phyloP scores from a whole-genome alignment of 2,329 filamentous ascomycete genomes.

The Reticulascus tulasneorum region DNA sequence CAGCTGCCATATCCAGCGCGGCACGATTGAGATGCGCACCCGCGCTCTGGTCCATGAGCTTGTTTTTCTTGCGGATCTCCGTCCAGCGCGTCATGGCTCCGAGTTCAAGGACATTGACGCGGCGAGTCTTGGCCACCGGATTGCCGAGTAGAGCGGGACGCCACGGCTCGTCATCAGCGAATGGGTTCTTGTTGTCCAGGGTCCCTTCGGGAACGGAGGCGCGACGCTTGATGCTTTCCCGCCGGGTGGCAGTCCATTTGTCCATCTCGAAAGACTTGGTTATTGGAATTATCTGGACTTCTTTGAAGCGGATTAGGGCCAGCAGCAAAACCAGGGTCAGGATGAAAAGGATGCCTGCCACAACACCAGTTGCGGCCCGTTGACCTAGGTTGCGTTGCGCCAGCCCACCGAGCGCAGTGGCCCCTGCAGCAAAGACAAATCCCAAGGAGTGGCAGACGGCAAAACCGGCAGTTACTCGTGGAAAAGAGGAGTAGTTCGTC shows the following conservation, averaged over 20 bases:
- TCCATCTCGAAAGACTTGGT: constrained; percentile 54
- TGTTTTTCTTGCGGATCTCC: constrained; percentile 63
- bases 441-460: constrained; percentile 66
- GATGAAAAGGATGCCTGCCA: constrained; percentile 62
- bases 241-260: constrained; percentile 44
- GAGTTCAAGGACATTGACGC: constrained; percentile 69
- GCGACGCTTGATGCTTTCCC: constrained; percentile 43
- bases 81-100: constrained; percentile 67
- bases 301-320: constrained; percentile 61
- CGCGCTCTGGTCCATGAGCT: constrained; percentile 50
- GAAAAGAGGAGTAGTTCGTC: constrained; percentile 74
- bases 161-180: constrained; percentile 57
- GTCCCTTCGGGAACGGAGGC: constrained; percentile 29
- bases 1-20: constrained; percentile 30
- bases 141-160: constrained; percentile 68
- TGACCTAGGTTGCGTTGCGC: constrained; percentile 64
- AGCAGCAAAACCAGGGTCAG: constrained; percentile 60
- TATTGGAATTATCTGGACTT: constrained; percentile 65
- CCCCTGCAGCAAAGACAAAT: constrained; percentile 65
- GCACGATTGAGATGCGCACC: constrained; percentile 31
- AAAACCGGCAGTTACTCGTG: constrained; percentile 67
- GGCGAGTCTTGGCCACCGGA: constrained; percentile 62
- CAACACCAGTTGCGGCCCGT: constrained; percentile 63
- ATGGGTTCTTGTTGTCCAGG: constrained; percentile 22
- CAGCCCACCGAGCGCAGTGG: constrained; percentile 65